phyloP scores from a whole-genome alignment of 2,329 filamentous ascomycete genomes.

The Arthroderma uncinatum region DNA sequence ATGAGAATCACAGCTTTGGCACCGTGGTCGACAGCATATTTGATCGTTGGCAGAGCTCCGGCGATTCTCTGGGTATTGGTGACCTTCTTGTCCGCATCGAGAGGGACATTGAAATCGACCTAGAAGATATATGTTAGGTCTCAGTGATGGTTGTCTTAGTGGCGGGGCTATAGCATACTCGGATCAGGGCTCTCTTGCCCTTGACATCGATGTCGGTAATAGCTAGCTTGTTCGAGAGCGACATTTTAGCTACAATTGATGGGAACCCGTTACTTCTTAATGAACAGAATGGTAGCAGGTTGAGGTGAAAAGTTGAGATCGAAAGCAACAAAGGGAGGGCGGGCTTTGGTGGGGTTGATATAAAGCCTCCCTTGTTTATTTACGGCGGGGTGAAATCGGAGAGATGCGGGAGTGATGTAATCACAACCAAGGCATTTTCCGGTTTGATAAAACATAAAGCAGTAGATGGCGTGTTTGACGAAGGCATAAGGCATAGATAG shows the following conservation, averaged over 20 bases:
- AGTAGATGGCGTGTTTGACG: neutral
- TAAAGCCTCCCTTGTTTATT: neutral
- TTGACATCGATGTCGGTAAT: constrained; percentile 95
- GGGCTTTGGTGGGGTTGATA: neutral
- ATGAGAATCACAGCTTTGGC: constrained; percentile 92
- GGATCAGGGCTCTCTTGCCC: constrained; percentile 95
- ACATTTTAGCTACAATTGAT: constrained; percentile 51
- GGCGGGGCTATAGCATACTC: constrained; percentile 49
- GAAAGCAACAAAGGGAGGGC: neutral
- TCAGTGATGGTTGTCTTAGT: neutral
- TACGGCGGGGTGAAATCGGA: constrained; percentile 4
- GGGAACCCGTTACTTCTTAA: neutral
- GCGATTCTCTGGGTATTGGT: constrained; percentile 98
- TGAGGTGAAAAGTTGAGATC: neutral
- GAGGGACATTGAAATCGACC: constrained; percentile 99
- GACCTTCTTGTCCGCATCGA: constrained; percentile 83
- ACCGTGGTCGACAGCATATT: constrained; percentile 79
- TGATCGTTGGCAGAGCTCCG: constrained; percentile 89
- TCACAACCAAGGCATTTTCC: neutral
- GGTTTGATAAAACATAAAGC: neutral
- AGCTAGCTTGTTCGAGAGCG: constrained; percentile 95
- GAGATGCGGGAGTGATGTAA: constrained; percentile 7
- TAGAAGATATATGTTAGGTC: constrained; percentile 32
- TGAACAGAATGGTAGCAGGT: neutral
- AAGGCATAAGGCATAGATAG: neutral